These are phyloP conservation scores for Panicum virgatum DNA, from an alignment of 202 grass and related monocot species.

Conservation along the genomic window DNA sequence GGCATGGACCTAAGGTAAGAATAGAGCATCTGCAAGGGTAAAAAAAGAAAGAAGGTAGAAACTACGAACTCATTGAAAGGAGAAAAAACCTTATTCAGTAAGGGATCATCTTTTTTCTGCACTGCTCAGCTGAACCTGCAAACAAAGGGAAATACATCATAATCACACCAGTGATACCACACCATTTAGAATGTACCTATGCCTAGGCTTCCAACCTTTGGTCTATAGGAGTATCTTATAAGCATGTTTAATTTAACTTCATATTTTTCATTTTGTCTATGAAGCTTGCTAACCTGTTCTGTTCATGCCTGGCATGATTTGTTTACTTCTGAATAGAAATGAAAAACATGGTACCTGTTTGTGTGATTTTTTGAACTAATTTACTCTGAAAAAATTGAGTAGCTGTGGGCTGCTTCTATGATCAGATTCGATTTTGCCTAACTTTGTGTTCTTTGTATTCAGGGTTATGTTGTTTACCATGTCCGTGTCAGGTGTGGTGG, in stretches of 20 bases:
- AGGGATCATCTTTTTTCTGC: no score
- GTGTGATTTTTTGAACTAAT: neutral
- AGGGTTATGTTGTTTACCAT: constrained; percentile 93
- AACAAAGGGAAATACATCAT: no score
- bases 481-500: constrained; percentile 86
- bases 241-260: neutral
- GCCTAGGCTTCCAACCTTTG: neutral
- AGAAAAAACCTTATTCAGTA: no score
- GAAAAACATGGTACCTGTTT: neutral
- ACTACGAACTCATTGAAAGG: no score
- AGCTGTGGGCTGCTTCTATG: accelerated
- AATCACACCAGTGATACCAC: neutral
- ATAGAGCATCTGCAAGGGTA: no score
- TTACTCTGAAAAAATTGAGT: neutral
- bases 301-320: neutral
- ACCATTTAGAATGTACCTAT: neutral
- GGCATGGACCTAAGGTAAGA: no score
- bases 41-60: no score
- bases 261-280: neutral
- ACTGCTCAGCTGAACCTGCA: no score
- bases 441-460: neutral
- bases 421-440: neutral
- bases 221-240: neutral
- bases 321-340: neutral
- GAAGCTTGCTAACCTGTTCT: neutral